Base-by-base conservation (phyloP, 106 monocot genomes). In the Platanthera zijinensis region DNA sequence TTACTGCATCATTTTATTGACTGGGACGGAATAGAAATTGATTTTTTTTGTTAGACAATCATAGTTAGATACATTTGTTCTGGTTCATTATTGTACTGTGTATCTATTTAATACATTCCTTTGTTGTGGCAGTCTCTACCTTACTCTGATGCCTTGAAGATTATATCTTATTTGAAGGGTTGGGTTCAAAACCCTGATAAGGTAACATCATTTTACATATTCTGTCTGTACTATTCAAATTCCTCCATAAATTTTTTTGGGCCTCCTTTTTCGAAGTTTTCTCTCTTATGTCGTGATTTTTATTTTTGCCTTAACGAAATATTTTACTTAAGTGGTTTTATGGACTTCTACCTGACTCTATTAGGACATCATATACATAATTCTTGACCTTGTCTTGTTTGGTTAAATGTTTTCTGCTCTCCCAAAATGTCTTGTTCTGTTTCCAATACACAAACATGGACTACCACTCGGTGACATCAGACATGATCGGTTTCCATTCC, bases 61-160 rank as follows among this genome's bases (percentile, higher is more conserved):
- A 19, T 21, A 21, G 9, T 59, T 9, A 59, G 21, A 59, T 59
- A 17, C 1, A 19, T n/a, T 19, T 7, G 18, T 59, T 19, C 5
- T 59, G 7, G 7, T 56, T 12, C 13, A 56, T 56, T 4, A 59
- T 59, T 59, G 5, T 2, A 19, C 3, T n/a, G n/a, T 19, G 21
- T 21, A 5, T 59, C n/a, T 59, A 59, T 19, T 39, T 39, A 39
- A 39, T 59, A 6, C 59, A 19, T 18, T 19, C 59, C 21, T 59
- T 59, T 71, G 18, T 48, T 80, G 76, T 84, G 83, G 82, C 89
- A 96, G 96, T 87, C 93, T 39, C 85, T 96, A 78, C 87, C 93
- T 63, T 96, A 93, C 78, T 87, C 96, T 68, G 96, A 96, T 82
- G 87, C 85, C 12, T 77, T 96, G 81, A 93, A 93, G 83, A 79